These are phyloP conservation scores for Whalleya microplaca DNA, from an alignment of 2,329 filamentous ascomycete genomes.

Conservation along the genomic window DNA sequence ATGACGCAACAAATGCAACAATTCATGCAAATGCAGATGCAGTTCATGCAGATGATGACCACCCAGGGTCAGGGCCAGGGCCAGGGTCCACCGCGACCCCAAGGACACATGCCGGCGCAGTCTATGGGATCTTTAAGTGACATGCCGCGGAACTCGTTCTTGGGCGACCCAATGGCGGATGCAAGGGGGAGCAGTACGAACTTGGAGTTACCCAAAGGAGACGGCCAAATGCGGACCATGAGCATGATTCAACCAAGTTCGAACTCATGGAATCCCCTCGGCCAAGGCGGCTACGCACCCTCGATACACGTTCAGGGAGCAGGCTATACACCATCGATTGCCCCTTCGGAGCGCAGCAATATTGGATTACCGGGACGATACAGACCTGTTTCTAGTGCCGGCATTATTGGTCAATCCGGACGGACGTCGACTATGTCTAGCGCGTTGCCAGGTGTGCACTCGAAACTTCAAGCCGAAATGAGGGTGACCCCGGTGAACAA, in stretches of 20 bases:
- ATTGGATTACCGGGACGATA: conserved; percentile 89
- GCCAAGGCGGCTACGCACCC: conserved; percentile 49
- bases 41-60: conserved; percentile 86
- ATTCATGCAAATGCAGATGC: conserved; percentile 94
- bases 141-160: conserved; percentile 36
- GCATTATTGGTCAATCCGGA: conserved; percentile 38
- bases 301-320: conserved; percentile 54
- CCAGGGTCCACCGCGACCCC: conserved; percentile 33
- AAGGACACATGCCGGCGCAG: conserved; percentile 45
- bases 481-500: conserved; percentile 47
- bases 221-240: conserved; percentile 68
- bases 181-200: conserved; percentile 48
- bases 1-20: conserved; percentile 84
- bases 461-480: conserved; percentile 44
- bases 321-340: conserved; percentile 87
- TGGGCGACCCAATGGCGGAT: conserved; percentile 34
- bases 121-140: conserved; percentile 49
- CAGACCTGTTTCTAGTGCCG: conserved; percentile 78
- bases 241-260: conserved; percentile 79
- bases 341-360: conserved; percentile 94
- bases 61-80: conserved; percentile 40
- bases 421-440: conserved; percentile 50
- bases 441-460: conserved; percentile 42
- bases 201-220: conserved; percentile 49
- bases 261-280: conserved; percentile 58